Evolutionary conservation across 1,284 basidiomycete genomes (phyloP).

Genomic region (Trichosporon faecale): DNA sequence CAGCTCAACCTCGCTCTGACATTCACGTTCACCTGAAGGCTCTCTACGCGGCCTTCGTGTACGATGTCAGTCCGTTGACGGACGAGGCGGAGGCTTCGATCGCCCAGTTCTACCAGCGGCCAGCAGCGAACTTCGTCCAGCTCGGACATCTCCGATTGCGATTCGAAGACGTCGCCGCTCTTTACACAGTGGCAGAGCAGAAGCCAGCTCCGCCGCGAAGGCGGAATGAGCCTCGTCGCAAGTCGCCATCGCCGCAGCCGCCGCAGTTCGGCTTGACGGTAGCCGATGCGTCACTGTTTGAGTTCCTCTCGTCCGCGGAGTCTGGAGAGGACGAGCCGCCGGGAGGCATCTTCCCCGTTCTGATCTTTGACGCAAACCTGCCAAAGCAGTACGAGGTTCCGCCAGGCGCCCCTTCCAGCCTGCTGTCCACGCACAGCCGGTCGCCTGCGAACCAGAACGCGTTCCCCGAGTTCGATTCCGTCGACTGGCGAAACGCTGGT

Average conservation of each 20-base stretch:
- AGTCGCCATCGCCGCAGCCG: conserved; percentile 16
- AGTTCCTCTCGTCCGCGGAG: conserved; percentile 34
- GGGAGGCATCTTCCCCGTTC: conserved; percentile 44
- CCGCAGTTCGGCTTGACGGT: conserved; percentile 28
- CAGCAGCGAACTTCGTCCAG: conserved; percentile 35
- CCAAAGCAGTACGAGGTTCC: conserved; percentile 42
- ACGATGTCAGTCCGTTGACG: conserved; percentile 30
- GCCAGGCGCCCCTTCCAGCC: conserved; percentile 24
- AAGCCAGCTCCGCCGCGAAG: neutral
- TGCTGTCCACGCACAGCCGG: conserved; percentile 11
- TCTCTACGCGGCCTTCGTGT: conserved; percentile 31
- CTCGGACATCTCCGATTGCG: conserved; percentile 44
- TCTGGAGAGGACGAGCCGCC: conserved; percentile 32
- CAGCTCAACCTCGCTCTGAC: conserved; percentile 24
- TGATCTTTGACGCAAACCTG: conserved; percentile 49
- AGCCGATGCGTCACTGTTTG: conserved; percentile 37
- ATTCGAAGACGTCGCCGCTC: conserved; percentile 33
- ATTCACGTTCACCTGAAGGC: conserved; percentile 33
- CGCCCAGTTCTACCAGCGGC: conserved; percentile 36
- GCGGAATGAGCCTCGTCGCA: conserved; percentile 11
- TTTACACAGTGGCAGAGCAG: conserved; percentile 24
- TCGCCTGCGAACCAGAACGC: conserved; percentile 13
- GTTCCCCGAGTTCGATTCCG: conserved; percentile 45
- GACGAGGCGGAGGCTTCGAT: conserved; percentile 7
- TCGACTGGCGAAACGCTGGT: conserved; percentile 48